Conservation (phyloP, 805 yeast species). For the Candida qinlingensis region DNA sequence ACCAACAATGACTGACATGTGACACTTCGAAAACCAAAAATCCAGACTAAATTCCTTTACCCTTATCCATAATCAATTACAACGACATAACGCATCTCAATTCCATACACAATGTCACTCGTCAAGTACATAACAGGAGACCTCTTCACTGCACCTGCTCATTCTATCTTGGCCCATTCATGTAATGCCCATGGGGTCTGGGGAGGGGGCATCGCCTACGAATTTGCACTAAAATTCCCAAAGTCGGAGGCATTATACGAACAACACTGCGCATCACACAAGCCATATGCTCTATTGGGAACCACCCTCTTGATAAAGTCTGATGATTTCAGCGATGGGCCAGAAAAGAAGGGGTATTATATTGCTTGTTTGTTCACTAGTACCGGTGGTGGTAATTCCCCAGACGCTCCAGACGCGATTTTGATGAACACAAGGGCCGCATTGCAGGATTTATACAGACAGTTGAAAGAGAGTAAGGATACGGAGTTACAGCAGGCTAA, state of each 20-base stretch:
- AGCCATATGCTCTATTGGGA: constrained; percentile 43
- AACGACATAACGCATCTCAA: too few relatives aligned
- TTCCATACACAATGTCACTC: background rate
- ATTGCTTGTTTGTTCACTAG: constrained; percentile 73
- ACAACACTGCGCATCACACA: constrained; percentile 19
- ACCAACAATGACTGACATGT: too few relatives aligned
- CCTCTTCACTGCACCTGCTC: constrained; percentile 35
- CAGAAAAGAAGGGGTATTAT: constrained; percentile 18
- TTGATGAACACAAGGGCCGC: constrained; percentile 46
- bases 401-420: constrained; percentile 41
- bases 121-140: constrained; percentile 51
- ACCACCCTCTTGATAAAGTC: constrained; percentile 42
- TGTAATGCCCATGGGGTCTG: constrained; percentile 76
- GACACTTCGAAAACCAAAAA: too few relatives aligned
- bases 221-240: constrained; percentile 50
- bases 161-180: constrained; percentile 61
- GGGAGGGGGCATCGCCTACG: constrained; percentile 82
- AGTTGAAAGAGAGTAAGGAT: constrained; percentile 23
- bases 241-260: constrained; percentile 46
- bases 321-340: constrained; percentile 12
- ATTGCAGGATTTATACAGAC: constrained; percentile 38
- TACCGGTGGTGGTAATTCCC: constrained; percentile 39
- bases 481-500: background rate
- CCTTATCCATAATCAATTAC: too few relatives aligned
- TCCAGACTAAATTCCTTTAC: too few relatives aligned